Evolutionary conservation across 805 yeast genomes (phyloP).

Genomic region (Cyberlindnera galapagoensis): DNA sequence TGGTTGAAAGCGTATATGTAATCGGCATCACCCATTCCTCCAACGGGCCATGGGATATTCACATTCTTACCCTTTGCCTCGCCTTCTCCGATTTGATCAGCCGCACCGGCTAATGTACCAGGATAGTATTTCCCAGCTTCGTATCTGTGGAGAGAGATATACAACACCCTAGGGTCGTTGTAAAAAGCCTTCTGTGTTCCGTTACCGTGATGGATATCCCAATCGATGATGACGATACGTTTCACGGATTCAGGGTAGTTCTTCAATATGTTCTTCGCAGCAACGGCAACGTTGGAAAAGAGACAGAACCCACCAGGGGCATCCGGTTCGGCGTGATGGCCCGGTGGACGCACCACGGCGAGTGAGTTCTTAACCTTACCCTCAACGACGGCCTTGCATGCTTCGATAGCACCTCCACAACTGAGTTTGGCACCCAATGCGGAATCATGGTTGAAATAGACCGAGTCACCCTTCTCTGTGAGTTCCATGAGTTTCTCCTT

Average conservation of each 20-base stretch:
- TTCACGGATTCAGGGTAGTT: constrained; percentile 85
- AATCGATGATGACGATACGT: constrained; percentile 77
- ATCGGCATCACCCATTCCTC: constrained; percentile 94
- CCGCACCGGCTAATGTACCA: constrained; percentile 81
- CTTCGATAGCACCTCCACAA: constrained; percentile 97
- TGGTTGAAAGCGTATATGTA: constrained; percentile 85
- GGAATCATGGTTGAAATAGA: constrained; percentile 90
- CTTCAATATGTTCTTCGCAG: constrained; percentile 78
- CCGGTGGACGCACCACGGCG: constrained; percentile 97
- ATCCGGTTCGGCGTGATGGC: constrained; percentile 98
- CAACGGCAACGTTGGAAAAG: constrained; percentile 95
- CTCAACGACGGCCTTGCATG: constrained; percentile 91
- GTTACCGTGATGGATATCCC: constrained; percentile 99
- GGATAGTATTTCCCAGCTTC: constrained; percentile 93
- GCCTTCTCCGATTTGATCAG: constrained; percentile 78
- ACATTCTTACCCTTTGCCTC: constrained; percentile 82
- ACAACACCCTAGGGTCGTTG: constrained; percentile 84
- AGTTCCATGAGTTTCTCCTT: constrained; percentile 70
- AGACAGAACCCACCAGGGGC: constrained; percentile 96
- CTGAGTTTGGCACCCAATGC: constrained; percentile 80
- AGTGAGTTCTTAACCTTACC: constrained; percentile 85
- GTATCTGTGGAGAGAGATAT: constrained; percentile 87
- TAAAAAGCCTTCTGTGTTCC: constrained; percentile 94
- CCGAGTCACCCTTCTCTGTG: constrained; percentile 90
- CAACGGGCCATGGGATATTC: constrained; percentile 89